Base-by-base conservation (phyloP, 1,284 basidiomycete genomes). In the Porodaedalea pini region DNA sequence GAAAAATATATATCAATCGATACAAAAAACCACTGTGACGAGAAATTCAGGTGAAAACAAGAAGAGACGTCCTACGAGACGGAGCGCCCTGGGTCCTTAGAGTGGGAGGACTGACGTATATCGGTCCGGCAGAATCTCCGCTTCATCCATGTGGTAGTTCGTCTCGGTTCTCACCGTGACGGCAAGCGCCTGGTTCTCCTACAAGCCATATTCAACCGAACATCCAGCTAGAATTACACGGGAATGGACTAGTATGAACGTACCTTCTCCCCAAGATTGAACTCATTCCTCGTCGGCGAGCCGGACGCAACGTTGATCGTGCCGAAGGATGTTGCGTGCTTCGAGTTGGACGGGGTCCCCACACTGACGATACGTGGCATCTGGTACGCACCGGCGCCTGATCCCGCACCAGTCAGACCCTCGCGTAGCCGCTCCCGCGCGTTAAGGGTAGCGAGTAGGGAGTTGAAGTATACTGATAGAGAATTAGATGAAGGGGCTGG, bases 401-500 rank as follows among this genome's bases (percentile, higher is more conserved):
- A 21, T 32, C 19, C 17, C 13, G 11, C 17, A 27, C 15, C 11
- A 49, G 19, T 39, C 15, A 47, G n/a, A 13, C 48, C 40, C 10
- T 58, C 51, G 23, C 51, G 51, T 29, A 54, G 50, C 23, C 41
- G 21, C 21, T 43, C 51, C 15, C 52, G 40, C 6, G 52, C 57
- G 21, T 58, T 58, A 10, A 54, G n/a, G 23, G 41, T 54, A 8
- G 51, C 51, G 31, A 58, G 52, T 6, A 58, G 36, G 19, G 51
- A 34, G 44, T 58, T 54, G 27, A 54, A 36, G 29, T 57, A 57
- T 40, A 58, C 57, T 58, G 44, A 11, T n/a, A 47, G 25, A 15
- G 15, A 15, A 8, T 2, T 17, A 51, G 7, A 5, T 43, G 0
- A 36, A 4, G 8, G 5, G 15, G 13, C 23, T 23, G 11, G 31